Conservation (phyloP, 2,329 filamentous ascomycete species). For the Diaporthe citriasiana region DNA sequence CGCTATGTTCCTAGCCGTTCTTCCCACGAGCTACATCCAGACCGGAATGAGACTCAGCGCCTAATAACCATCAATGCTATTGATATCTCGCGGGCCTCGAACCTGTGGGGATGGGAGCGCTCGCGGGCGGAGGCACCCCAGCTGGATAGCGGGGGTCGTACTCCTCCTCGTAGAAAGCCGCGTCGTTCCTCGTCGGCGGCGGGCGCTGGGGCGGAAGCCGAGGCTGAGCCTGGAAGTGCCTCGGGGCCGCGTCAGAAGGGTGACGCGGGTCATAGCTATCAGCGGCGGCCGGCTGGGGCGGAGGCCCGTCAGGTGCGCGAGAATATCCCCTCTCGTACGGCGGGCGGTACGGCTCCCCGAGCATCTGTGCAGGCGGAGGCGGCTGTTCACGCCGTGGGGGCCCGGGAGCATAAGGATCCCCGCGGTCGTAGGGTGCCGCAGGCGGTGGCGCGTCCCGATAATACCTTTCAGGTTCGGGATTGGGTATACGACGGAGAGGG, state of each 20-base stretch:
- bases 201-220: conserved; percentile 39
- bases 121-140: conserved; percentile 46
- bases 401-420: conserved; percentile 5
- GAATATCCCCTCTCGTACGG: conserved; percentile 37
- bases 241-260: conserved; percentile 35
- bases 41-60: not conserved
- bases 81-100: conserved; percentile 38
- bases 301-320: conserved; percentile 28
- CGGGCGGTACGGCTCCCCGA: conserved; percentile 34
- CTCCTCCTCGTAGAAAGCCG: conserved; percentile 53
- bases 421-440: conserved; percentile 35
- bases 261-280: conserved; percentile 42
- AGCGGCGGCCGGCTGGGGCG: conserved; percentile 11
- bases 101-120: conserved; percentile 17
- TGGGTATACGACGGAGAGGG: conserved; percentile 52
- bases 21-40: not conserved
- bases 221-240: conserved; percentile 34
- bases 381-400: conserved; percentile 37
- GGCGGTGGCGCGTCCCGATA: conserved; percentile 37
- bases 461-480: conserved; percentile 48
- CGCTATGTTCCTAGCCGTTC: not conserved
- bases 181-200: conserved; percentile 21
- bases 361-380: not conserved
- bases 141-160: conserved; percentile 60
- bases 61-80: not conserved